phyloP scores from a whole-genome alignment of 331 rosid genomes.

The Malus hybrid region DNA sequence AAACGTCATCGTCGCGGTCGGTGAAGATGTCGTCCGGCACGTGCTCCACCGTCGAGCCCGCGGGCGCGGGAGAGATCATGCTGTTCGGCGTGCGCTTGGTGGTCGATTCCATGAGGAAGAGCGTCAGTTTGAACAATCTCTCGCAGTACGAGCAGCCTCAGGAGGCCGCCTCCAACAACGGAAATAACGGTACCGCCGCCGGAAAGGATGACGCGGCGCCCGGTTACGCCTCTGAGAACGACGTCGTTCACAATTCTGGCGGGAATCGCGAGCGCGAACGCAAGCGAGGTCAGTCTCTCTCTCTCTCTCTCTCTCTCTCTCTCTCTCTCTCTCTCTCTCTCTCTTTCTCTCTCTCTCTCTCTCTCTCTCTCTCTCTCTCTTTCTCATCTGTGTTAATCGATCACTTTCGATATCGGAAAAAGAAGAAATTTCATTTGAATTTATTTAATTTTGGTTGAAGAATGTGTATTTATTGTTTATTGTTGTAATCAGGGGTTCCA shows the following conservation, averaged over 20 bases:
- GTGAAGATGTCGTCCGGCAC: conserved; percentile 4
- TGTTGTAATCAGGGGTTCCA: conserved; percentile 62
- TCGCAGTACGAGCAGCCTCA: conserved; percentile 60
- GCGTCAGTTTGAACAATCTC: conserved; percentile 45
- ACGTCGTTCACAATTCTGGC: conserved; percentile 53
- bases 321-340: background rate
- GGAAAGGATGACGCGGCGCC: conserved; percentile 36
- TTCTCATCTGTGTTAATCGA: background rate
- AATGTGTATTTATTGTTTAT: background rate
- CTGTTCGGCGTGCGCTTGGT: conserved; percentile 45
- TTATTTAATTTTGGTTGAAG: background rate
- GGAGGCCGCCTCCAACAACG: conserved; percentile 12
- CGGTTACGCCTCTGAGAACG: conserved; percentile 84
- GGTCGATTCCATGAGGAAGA: conserved; percentile 55
- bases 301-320: background rate
- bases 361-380: background rate
- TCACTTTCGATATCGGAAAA: background rate
- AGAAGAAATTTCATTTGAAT: background rate
- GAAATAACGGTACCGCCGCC: background rate
- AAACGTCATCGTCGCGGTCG: background rate
- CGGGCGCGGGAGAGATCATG: conserved; percentile 33
- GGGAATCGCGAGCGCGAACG: conserved; percentile 77
- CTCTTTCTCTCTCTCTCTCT: background rate
- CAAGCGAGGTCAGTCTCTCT: conserved; percentile 58
- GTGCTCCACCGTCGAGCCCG: conserved; percentile 4